Conservation (phyloP, 2,329 filamentous ascomycete genomes). For the Fusarium robinianum region DNA sequence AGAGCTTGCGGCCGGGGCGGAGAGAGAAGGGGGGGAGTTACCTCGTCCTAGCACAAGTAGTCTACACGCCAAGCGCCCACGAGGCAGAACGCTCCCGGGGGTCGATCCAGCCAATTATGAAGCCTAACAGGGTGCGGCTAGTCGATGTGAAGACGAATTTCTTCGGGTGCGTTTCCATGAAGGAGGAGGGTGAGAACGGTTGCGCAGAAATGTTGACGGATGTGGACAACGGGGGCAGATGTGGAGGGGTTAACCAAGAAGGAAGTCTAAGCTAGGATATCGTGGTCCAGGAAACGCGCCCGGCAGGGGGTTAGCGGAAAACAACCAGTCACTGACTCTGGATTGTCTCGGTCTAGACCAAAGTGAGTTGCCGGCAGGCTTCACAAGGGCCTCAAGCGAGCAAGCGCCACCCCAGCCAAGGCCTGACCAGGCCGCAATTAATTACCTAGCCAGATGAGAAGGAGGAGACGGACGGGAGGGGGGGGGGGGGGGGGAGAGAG, state of each 20-base stretch:
- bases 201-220: too few relatives aligned
- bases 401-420: conserved; percentile 14
- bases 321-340: conserved; percentile 8
- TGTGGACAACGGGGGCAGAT: too few relatives aligned
- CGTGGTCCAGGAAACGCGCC: conserved; percentile 3
- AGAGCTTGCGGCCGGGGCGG: conserved; percentile 23
- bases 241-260: too few relatives aligned
- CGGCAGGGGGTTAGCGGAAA: conserved; percentile 19
- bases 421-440: conserved; percentile 8
- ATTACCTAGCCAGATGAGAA: conserved; percentile 9
- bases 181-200: too few relatives aligned
- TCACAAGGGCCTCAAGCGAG: conserved; percentile 20
- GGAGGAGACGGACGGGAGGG: too few relatives aligned
- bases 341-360: conserved; percentile 6
- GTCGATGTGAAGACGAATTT: conserved; percentile 20
- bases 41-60: conserved; percentile 11
- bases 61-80: conserved; percentile 19
- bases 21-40: too few relatives aligned
- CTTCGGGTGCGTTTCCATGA: conserved; percentile 6
- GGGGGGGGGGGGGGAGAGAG: too few relatives aligned
- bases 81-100: conserved; percentile 27
- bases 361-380: background rate
- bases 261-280: too few relatives aligned
- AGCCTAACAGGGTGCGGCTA: conserved; percentile 30
- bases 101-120: conserved; percentile 22